phyloP scores from a whole-genome alignment of 1,284 basidiomycete species.

The Takashimella koratensis region DNA sequence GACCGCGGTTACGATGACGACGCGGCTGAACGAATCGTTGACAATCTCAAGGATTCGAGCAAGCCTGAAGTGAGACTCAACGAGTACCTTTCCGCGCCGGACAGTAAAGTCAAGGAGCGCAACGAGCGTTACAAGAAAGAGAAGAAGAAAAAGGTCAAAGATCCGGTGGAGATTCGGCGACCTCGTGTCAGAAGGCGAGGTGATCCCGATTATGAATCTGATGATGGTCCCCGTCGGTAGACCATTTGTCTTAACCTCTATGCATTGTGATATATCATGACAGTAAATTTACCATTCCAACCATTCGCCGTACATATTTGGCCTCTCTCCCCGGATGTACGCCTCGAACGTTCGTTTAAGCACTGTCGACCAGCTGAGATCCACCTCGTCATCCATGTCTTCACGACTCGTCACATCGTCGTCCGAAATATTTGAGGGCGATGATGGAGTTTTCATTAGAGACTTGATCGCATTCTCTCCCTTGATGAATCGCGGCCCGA shows the following conservation, averaged over 20 bases:
- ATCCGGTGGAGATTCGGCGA: no score
- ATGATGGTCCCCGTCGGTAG: no score
- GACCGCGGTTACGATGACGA: not conserved
- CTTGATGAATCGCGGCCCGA: slow-evolving; percentile 70
- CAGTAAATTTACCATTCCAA: slow-evolving; percentile 40
- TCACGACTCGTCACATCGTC: slow-evolving; percentile 19
- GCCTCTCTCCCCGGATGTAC: slow-evolving; percentile 77
- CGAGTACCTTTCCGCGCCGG: not conserved
- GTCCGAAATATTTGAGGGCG: not conserved
- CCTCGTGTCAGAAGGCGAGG: no score
- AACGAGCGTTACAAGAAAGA: not conserved
- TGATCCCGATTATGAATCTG: no score
- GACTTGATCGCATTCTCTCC: slow-evolving; percentile 59
- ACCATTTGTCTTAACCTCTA: no score
- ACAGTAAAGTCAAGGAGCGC: not conserved
- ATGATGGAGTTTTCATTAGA: not conserved
- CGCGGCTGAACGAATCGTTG: not conserved
- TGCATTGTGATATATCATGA: not conserved
- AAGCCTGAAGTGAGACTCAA: not conserved
- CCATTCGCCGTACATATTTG: slow-evolving; percentile 90
- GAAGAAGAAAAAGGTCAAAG: no score
- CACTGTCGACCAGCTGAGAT: slow-evolving; percentile 84
- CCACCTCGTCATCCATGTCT: slow-evolving; percentile 56
- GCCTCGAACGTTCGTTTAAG: slow-evolving; percentile 87
- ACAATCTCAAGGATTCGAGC: not conserved